Base-by-base conservation (phyloP, 495 filamentous ascomycete genomes). In the Filosporella fistucella region DNA sequence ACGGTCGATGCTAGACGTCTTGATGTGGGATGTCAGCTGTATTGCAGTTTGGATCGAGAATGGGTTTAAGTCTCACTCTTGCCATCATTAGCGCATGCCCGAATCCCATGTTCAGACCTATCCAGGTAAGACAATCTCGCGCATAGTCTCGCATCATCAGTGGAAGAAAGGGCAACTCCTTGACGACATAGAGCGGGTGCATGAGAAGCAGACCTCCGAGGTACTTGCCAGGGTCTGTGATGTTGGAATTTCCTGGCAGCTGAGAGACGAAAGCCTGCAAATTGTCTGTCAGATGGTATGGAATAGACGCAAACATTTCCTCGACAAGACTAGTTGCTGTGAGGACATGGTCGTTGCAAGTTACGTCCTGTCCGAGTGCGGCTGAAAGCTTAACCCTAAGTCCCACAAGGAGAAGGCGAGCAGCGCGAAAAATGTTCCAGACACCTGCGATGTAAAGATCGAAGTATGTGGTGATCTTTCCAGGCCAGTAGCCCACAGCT, bases 191-290 rank as follows among this genome's bases (percentile, higher is more conserved):
- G 11, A 67, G 48, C 4, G 59, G 45, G 50, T 67, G 58, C 59
- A 67, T 63, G 8, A 67, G 55, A 7, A 66, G 52, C 30, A 67
- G 41, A 0, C 63, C 63, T 16, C 64, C 63, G 4, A 55, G 35
- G 12, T 54, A 28, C 40, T 55, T 51, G 13, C 62, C 60, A 2
- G 63, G 56, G 14, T 59, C 52, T 5, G 25, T 28, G 4, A 59
- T 58, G n/a, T 44, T 28, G 11, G 26, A 32, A 14, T 28, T 33
- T 13, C 25, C 47, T 26, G 42, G 18, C 30, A 20, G 6, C 1
- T 53, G 39, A 9, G 23, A 40, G n/a, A 62, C 20, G 45, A 66
- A 68, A 24, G 39, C 23, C n/a, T 59, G 58, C 10, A 64, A 22
- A 41, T 64, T 56, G 20, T 64, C 61, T 3, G 56, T 33, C 17